Evolutionary conservation across 2,329 filamentous ascomycete genomes (phyloP), one percentile per base, ranked within the genome.

Genomic region (Calonectria hongkongensis): DNA sequence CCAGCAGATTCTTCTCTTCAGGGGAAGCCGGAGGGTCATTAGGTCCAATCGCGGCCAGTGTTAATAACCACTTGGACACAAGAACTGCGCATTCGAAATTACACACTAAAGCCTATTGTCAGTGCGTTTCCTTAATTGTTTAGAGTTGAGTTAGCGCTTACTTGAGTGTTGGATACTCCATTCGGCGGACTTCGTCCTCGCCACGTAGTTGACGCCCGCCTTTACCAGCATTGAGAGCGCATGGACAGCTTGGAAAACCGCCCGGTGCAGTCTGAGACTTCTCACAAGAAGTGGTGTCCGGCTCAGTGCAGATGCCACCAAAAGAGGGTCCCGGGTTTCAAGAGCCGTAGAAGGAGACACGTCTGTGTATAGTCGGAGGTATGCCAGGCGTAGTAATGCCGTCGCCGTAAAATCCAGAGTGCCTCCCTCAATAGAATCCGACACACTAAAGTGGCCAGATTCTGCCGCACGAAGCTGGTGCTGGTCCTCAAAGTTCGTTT

Each of bases 381-480:
- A 92, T 0, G 91, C 91, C 54, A 90, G 84, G 66, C 89, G 89
- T 78, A 89, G 86, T 64, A 92, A 85, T 12, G 90, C 92, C 16
- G 88, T 93, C 58, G 91, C 90, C 75, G 93, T 93, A 81, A 92
- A 93, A 0, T 91, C 89, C n/a, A 94, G 87, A 0, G 92, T 90
- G 0, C 92, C 91, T 33, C 90, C 89, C 0, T 87, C 85, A 62
- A 88, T 88, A 41, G 86, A 85, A 30, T 91, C 90, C 56, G 87
- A 85, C 41, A 86, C 84, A 56, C 81, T 84, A 66, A 86, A 86
- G 67, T 86, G 86, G 4, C 83, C 85, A 0, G 85, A 84, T 72
- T 90, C 89, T 21, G 86, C 86, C 6, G 87, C 87, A 10, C 88
- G 86, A 30, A 87, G 79, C 75, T 89, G 88, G 27, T 89, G 85